Conservation (phyloP, 352 stramenopile genomes). For the Pythium pyrilobum region DNA sequence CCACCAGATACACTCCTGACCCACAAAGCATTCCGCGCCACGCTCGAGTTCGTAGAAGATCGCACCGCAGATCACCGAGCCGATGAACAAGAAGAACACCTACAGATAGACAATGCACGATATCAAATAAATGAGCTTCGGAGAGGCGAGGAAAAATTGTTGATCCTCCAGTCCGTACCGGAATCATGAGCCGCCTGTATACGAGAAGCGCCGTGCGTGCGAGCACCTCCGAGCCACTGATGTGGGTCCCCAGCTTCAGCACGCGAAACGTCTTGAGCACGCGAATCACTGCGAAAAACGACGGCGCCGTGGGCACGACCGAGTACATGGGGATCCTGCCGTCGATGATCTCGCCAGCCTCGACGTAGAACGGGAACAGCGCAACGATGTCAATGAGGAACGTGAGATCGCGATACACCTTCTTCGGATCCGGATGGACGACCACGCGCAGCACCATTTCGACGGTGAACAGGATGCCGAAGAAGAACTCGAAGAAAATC, state of each 20-base stretch:
- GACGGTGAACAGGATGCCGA: conserved; percentile 52
- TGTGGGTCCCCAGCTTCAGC: conserved; percentile 73
- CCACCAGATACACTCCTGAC: conserved; percentile 52
- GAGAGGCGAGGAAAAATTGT: conserved; percentile 34
- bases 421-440: conserved; percentile 43
- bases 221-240: conserved; percentile 59
- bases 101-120: conserved; percentile 18
- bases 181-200: conserved; percentile 56
- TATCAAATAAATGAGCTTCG: conserved; percentile 22
- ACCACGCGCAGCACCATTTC: conserved; percentile 44
- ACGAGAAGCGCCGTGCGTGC: conserved; percentile 46
- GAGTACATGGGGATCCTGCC: conserved; percentile 45
- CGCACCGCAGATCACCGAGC: conserved; percentile 45
- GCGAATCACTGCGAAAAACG: conserved; percentile 58
- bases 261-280: conserved; percentile 75
- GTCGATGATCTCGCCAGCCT: conserved; percentile 37
- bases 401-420: conserved; percentile 46
- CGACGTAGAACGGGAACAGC: conserved; percentile 24
- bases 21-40: conserved; percentile 60
- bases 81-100: conserved; percentile 75
- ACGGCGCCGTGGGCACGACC: conserved; percentile 58
- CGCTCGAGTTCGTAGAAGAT: conserved; percentile 78
- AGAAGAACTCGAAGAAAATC: conserved; percentile 72
- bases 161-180: conserved; percentile 45
- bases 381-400: conserved; percentile 49